Evolutionary conservation across 1,284 basidiomycete genomes (phyloP), one percentile per base, ranked within the genome.

Genomic region (Tylopilus orsonianus): DNA sequence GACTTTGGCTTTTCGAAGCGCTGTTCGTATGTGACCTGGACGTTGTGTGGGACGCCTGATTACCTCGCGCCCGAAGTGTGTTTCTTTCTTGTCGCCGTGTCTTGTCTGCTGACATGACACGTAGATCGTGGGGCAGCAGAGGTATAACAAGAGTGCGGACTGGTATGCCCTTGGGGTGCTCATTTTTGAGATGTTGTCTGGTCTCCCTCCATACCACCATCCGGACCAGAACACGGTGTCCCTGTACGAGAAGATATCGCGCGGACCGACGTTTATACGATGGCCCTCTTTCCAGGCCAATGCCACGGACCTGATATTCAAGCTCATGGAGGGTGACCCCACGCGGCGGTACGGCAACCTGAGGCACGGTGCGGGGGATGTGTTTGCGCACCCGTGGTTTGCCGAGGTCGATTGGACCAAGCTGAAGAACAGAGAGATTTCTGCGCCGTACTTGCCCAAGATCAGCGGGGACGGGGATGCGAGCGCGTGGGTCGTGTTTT

Each of bases 121-220:
- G 1, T 50, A 87, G 84, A 83, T 95, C 55, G 88, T 98, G 46
- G 83, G 85, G 51, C 90, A 92, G 56, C 87, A 90, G 56, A 87
- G 94, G 3, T 98, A 99, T 74, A 97, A 97, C 75, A 97, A 97
- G 71, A 89, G 85, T 58, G 96, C 99, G 2, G 97, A 99, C 65
- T 99, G 96, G 96, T 99, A 98, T 69, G 95, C 97, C 0, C 81
- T 99, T 27, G 96, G 96, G 41, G 93, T 99, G 23, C 79, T 99
- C 66, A 85, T 97, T 44, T 99, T 93, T 69, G 96, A 99, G 69
- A 99, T 98, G 89, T 86, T 97, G 53, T 86, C 90, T 4, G 91
- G 90, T 5, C 83, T 88, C 14, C 89, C 89, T 5, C 89, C 89
- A 0, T 88, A 83, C 67, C 85, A 89, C 66, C 77, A 81, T 61